These are phyloP conservation scores for Gastrolobium villosum DNA, from an alignment of 306 rosid species.

Conservation along the genomic window DNA sequence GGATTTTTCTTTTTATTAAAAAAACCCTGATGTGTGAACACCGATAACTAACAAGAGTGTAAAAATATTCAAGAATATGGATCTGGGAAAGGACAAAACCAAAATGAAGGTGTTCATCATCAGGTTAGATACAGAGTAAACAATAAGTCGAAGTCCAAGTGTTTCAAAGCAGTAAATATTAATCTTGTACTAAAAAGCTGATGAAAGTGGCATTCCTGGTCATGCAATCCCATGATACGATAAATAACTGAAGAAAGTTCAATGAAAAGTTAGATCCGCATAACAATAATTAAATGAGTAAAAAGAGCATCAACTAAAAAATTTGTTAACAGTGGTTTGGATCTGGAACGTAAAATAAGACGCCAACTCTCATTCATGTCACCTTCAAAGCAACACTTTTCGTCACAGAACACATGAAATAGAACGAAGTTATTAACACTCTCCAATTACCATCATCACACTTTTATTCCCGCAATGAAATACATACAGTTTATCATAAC, in stretches of 20 bases:
- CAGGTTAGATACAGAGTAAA: neutral
- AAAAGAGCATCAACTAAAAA: neutral
- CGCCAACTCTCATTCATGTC: neutral
- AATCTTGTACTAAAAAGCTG: neutral
- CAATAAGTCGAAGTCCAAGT: neutral
- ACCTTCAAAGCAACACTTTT: conserved; percentile 9
- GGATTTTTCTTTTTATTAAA: no score
- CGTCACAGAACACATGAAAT: neutral
- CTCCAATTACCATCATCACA: neutral
- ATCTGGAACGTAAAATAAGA: neutral
- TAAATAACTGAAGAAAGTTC: neutral
- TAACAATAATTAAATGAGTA: neutral
- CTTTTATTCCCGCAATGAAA: neutral
- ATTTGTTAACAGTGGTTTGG: neutral
- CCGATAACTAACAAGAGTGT: neutral
- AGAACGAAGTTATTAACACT: neutral
- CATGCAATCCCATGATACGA: neutral
- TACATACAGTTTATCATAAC: neutral
- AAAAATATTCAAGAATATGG: neutral
- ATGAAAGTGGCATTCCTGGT: neutral
- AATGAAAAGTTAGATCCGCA: neutral
- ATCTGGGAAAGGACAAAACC: neutral
- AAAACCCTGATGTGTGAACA: neutral
- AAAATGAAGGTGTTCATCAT: neutral
- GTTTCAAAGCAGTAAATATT: conserved; percentile 10